phyloP scores from a whole-genome alignment of 306 rosid genomes.

The Dalbergia cochinchinensis region DNA sequence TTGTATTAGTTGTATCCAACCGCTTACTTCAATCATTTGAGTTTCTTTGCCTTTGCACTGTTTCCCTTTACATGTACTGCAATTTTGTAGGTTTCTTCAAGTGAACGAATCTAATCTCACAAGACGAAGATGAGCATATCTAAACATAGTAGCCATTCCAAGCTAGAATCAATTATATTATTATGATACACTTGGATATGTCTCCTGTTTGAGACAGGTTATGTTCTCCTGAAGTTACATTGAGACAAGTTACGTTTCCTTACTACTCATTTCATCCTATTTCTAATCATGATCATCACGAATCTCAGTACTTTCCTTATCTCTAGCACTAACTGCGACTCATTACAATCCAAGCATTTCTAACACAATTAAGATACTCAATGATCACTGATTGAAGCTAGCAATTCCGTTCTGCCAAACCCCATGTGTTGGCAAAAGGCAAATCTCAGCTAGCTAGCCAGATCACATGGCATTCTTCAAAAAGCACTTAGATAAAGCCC shows the following conservation, averaged over 20 bases:
- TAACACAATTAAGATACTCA: neutral
- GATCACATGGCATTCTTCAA: conserved; percentile 38
- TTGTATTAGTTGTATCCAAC: no score
- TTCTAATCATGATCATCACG: neutral
- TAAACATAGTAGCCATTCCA: no score
- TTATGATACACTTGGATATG: no score
- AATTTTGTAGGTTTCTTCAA: conserved; percentile 26
- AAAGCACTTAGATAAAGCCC: neutral
- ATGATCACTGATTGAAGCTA: conserved; percentile 6
- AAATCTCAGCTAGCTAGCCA: conserved; percentile 1
- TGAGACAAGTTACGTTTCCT: no score
- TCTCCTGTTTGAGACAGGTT: no score
- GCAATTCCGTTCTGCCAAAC: neutral
- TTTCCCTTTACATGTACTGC: conserved; percentile 9
- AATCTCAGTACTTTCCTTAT: neutral
- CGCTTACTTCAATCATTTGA: no score
- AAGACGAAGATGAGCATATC: neutral
- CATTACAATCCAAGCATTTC: neutral
- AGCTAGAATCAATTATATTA: no score
- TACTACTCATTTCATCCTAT: neutral
- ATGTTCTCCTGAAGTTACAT: no score
- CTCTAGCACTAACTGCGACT: neutral
- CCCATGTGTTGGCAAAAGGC: neutral
- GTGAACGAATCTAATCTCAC: conserved; percentile 8
- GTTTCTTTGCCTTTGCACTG: neutral